Conservation (phyloP, 2,329 filamentous ascomycete species). For the Stachybotrys chartarum region DNA sequence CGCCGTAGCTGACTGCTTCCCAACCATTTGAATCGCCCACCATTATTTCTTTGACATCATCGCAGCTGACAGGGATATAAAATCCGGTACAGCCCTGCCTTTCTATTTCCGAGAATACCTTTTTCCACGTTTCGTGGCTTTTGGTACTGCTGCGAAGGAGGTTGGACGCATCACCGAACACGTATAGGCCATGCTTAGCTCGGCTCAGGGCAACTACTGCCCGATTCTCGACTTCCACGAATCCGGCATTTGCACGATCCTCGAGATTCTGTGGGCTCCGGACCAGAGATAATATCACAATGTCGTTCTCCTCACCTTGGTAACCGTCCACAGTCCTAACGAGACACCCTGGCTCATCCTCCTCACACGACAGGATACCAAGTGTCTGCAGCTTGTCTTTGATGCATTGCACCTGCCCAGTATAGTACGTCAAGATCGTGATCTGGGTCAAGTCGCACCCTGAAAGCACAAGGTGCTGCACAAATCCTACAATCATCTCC, state of each 20-base stretch:
- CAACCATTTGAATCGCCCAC: neutral
- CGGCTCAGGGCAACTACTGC: conserved; percentile 56
- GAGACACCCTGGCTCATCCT: conserved; percentile 33
- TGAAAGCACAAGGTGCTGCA: conserved; percentile 64
- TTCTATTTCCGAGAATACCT: conserved; percentile 32
- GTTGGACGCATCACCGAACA: conserved; percentile 69
- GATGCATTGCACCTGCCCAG: conserved; percentile 67
- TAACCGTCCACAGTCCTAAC: conserved; percentile 83
- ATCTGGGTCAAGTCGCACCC: conserved; percentile 54
- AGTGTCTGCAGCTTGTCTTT: conserved; percentile 35
- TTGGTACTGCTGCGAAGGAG: conserved; percentile 37
- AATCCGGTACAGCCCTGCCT: conserved; percentile 18
- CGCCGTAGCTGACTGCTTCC: neutral
- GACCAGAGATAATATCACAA: conserved; percentile 75
- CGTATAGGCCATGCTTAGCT: conserved; percentile 71
- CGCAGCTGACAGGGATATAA: neutral
- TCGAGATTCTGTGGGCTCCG: conserved; percentile 52
- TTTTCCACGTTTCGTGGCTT: conserved; percentile 32
- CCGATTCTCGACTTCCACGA: conserved; percentile 57
- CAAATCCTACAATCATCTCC: conserved; percentile 66
- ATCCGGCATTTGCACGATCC: conserved; percentile 50
- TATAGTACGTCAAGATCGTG: conserved; percentile 82
- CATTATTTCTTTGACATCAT: neutral
- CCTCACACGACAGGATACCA: conserved; percentile 8
- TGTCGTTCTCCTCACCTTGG: conserved; percentile 84